Conservation (phyloP, 2,329 filamentous ascomycete species). For the Fusarium neocosmosporiellum region DNA sequence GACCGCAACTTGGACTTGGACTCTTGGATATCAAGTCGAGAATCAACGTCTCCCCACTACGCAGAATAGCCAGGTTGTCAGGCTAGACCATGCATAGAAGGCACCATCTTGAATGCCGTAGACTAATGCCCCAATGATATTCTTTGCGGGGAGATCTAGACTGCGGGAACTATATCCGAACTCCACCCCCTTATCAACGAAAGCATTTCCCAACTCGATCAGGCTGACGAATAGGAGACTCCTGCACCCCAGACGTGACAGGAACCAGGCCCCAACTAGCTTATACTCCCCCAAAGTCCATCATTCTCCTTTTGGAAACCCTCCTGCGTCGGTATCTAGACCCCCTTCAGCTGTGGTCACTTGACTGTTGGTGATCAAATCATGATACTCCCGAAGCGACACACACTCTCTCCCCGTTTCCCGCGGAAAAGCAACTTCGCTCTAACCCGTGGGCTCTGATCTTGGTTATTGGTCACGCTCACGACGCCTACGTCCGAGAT, state of each 20-base stretch:
- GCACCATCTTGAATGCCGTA: background rate
- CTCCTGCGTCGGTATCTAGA: background rate
- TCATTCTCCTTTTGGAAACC: background rate
- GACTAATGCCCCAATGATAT: background rate
- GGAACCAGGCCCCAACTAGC: background rate
- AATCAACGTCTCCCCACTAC: background rate
- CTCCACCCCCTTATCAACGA: background rate
- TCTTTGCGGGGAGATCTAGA: background rate
- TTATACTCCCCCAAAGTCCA: background rate
- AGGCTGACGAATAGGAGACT: background rate
- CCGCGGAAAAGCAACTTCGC: background rate
- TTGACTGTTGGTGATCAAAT: conserved; percentile 2
- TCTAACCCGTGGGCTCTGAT: background rate
- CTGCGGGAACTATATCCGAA: conserved; percentile 27
- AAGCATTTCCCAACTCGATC: conserved; percentile 1
- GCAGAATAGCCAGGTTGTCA: too few relatives aligned
- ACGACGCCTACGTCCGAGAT: background rate
- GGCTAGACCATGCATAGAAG: background rate
- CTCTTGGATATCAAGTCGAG: background rate
- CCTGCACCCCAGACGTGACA: background rate
- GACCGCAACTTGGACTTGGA: background rate
- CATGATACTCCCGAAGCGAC: background rate
- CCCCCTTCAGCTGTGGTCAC: background rate
- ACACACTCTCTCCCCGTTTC: background rate
- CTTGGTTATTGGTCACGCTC: background rate